Base-by-base conservation (phyloP, 805 yeast species). In the Debaryomyces tyrocola region DNA sequence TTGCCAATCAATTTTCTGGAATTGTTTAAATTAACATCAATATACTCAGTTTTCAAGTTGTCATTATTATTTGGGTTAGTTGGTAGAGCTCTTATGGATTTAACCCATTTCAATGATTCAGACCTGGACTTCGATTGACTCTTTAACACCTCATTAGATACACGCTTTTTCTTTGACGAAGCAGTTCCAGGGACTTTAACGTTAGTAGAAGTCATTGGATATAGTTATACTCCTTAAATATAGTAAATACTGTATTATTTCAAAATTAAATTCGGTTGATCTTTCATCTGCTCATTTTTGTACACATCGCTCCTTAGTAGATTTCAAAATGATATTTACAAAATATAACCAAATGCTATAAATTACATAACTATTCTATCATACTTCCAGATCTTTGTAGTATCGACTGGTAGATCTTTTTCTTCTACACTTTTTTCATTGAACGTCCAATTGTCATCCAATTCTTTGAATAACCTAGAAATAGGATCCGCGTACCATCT, bases 401-500 rank as follows among this genome's bases (percentile, higher is more conserved):
- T 54, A 15, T 69, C 69, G 6, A 49, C 33, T 2, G 74, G 75
- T 47, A 69, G 58, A 10, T 50, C 51, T 3, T 41, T 44, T 10
- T 50, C 52, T 15, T 49, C 53, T 6, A 46, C 31, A n/a, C 29
- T 17, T 39, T 48, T 47, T n/a, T 62, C 57, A 3, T 54, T 56
- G 6, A 31, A n/a, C 1, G 17, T 4, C 63, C 67, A 62, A 37
- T 59, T 52, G 24, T 56, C 45, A 40, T 62, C 62, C 50, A 72
- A 49, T 44, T 65, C 70, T 20, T 57, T 59, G 45, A 73, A 69
- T 3, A 70, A 55, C 29, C 57, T 52, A 7, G 73, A 58, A 37
- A 71, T 40, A 0, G 76, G 77, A 17, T 56, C 56, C 4, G 74
- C 58, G 50, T 73, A 69, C 77, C 77, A 73, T 38, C 77, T 55